Conservation (phyloP, 208 protist genomes). For the Wallacemonas sp. region DNA sequence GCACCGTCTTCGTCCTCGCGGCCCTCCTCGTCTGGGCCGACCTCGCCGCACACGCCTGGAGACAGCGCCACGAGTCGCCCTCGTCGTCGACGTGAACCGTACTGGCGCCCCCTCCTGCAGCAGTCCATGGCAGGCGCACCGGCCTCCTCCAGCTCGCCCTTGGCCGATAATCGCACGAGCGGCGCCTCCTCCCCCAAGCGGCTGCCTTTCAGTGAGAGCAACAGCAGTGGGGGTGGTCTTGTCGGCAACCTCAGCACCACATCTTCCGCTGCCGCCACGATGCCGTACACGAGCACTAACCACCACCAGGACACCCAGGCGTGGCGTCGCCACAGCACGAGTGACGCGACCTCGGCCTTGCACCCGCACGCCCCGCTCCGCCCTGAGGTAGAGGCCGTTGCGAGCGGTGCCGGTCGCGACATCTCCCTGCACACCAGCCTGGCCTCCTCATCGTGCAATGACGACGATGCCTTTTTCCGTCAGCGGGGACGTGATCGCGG, state of each 20-base stretch:
- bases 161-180: too few species aligned
- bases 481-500: not conserved
- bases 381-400: not conserved
- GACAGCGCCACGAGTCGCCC: not conserved
- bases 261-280: too few species aligned
- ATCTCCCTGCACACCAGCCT: not conserved
- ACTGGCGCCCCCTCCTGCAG: not conserved
- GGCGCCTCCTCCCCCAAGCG: too few species aligned
- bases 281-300: too few species aligned
- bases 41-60: not conserved
- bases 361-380: not conserved
- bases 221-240: too few species aligned
- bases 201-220: too few species aligned
- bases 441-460: not conserved
- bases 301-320: not conserved
- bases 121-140: too few species aligned
- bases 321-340: conserved; percentile 5
- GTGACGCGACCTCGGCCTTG: not conserved
- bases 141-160: too few species aligned
- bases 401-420: not conserved
- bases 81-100: conserved; percentile 8
- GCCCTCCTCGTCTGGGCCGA: conserved; percentile 2
- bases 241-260: too few species aligned
- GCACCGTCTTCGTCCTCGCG: not conserved
- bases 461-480: not conserved